phyloP scores from a whole-genome alignment of 208 protist genomes.

The Acanthamoeba healyi region DNA sequence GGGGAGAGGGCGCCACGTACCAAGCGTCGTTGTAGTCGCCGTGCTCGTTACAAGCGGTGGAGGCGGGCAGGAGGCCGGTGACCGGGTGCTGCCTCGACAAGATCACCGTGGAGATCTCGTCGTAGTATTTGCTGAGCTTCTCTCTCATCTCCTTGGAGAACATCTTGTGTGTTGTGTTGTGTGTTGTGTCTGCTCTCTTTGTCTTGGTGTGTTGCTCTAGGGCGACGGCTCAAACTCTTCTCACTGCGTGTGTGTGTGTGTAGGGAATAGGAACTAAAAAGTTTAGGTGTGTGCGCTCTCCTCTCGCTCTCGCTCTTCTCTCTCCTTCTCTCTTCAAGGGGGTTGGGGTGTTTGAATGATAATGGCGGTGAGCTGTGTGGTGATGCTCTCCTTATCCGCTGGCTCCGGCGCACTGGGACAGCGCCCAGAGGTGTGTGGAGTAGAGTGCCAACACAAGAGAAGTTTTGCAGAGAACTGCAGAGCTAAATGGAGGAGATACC shows the following conservation, averaged over 20 bases:
- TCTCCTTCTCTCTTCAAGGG: not conserved
- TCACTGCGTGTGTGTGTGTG: no score
- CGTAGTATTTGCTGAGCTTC: conserved; percentile 19
- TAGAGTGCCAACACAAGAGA: conserved; percentile 31
- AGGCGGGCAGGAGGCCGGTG: conserved; percentile 21
- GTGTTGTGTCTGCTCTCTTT: not conserved
- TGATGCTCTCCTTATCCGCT: not conserved
- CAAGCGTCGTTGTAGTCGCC: conserved; percentile 52
- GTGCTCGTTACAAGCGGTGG: conserved; percentile 21
- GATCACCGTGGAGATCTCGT: conserved; percentile 20
- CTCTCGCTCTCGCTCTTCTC: not conserved
- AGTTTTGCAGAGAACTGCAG: conserved; percentile 30
- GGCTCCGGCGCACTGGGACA: not conserved
- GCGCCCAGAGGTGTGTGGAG: not conserved
- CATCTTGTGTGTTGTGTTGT: not conserved
- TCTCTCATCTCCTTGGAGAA: conserved; percentile 37
- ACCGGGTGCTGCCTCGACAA: conserved; percentile 26
- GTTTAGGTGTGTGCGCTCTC: not conserved
- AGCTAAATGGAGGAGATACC: conserved; percentile 6
- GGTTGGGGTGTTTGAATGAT: not conserved
- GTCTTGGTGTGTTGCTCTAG: not conserved
- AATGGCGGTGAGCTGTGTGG: not conserved
- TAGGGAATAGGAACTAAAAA: not conserved
- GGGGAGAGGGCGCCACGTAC: not conserved
- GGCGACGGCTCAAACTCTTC: not conserved